Percentiles rank a stretch among this genome's conserved stretches.
Conservation (phyloP, 2,329 filamentous ascomycete species). For the Calonectria pseudoturangicola region DNA sequence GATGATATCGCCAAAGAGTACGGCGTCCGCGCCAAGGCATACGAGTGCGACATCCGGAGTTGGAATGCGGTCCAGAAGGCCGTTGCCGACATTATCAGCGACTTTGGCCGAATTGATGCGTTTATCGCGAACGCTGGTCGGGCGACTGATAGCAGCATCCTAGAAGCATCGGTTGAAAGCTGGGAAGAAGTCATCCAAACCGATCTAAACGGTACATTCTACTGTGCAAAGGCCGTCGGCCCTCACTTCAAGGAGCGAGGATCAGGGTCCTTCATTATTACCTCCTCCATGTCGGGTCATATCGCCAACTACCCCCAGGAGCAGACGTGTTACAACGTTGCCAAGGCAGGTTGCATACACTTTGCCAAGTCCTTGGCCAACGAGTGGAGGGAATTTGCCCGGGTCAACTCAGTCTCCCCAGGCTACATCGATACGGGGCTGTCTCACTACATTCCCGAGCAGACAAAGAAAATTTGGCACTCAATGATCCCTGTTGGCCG, state of each 20-base stretch:
- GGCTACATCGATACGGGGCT: conserved; percentile 82
- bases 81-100: conserved; percentile 76
- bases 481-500: conserved; percentile 84
- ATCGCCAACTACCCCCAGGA: conserved; percentile 82
- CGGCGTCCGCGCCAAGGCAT: no score
- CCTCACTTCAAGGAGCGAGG: conserved; percentile 78
- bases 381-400: conserved; percentile 81
- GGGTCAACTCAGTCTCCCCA: conserved; percentile 79
- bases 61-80: not conserved
- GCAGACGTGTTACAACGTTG: conserved; percentile 80
- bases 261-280: conserved; percentile 80
- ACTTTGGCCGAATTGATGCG: conserved; percentile 84
- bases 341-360: conserved; percentile 74
- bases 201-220: conserved; percentile 64
- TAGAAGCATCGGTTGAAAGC: no score
- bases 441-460: conserved; percentile 77
- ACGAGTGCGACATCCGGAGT: no score
- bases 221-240: conserved; percentile 71
- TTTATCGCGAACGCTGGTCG: conserved; percentile 78
- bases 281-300: conserved; percentile 81
- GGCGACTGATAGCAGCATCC: no score
- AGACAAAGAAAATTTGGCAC: conserved; percentile 83
- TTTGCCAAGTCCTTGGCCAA: conserved; percentile 71
- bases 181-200: no score
- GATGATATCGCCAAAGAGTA: no score